Evolutionary conservation across 2,329 filamentous ascomycete genomes (phyloP).

Genomic region (Colletotrichum somersetense): DNA sequence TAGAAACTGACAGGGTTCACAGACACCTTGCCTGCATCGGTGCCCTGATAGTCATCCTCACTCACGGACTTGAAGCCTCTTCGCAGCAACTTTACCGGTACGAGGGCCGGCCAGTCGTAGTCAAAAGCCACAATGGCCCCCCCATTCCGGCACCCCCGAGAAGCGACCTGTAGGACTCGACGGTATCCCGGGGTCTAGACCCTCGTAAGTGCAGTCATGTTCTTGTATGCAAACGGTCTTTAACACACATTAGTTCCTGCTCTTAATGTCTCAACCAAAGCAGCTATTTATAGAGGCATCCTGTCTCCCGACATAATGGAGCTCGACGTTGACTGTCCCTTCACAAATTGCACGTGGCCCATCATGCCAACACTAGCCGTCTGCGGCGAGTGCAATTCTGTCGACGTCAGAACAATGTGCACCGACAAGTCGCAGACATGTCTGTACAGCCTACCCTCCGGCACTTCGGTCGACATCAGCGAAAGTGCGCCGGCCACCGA

Average conservation of each 20-base stretch:
- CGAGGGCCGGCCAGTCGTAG: slow-evolving; percentile 46
- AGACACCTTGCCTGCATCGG: slow-evolving; percentile 56
- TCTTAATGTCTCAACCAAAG: slow-evolving; percentile 52
- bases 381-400: slow-evolving; percentile 50
- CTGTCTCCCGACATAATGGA: slow-evolving; percentile 48
- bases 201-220: slow-evolving; percentile 21
- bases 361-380: slow-evolving; percentile 52
- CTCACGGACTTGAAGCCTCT: slow-evolving; percentile 55
- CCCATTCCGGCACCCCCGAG: slow-evolving; percentile 48
- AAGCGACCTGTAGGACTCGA: slow-evolving; percentile 53
- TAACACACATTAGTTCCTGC: slow-evolving; percentile 41
- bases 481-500: slow-evolving; percentile 44
- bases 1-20: background rate
- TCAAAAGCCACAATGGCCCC: slow-evolving; percentile 39
- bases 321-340: slow-evolving; percentile 47
- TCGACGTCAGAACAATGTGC: slow-evolving; percentile 42
- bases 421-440: slow-evolving; percentile 46
- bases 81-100: slow-evolving; percentile 55
- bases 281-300: slow-evolving; percentile 55
- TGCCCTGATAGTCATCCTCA: slow-evolving; percentile 52
- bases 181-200: slow-evolving; percentile 45
- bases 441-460: slow-evolving; percentile 48
- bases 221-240: background rate
- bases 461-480: slow-evolving; percentile 47
- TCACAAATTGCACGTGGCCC: slow-evolving; percentile 54